A percentile compares a stretch with the other conserved stretches of the same genome.
phyloP scores from a whole-genome alignment of 345 rosid species.

The Geranium rotundifolium region DNA sequence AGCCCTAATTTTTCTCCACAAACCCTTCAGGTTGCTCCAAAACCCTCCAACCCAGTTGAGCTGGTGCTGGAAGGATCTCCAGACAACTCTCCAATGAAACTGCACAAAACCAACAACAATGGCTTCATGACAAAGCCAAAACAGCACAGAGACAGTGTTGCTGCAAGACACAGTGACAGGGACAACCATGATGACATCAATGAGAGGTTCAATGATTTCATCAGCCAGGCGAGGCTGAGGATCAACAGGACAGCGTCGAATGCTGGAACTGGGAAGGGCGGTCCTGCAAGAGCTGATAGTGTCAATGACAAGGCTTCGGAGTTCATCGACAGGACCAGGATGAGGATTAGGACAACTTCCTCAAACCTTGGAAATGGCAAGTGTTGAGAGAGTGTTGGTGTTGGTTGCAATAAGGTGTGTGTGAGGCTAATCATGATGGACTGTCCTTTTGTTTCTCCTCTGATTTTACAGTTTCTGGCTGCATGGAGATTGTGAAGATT shows the following conservation, averaged over 20 bases:
- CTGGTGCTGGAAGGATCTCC: background rate
- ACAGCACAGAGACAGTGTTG: background rate
- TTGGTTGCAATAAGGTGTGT: background rate
- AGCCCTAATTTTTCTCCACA: background rate
- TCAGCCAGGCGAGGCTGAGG: background rate
- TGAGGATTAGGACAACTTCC: conserved; percentile 16
- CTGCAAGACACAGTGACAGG: background rate
- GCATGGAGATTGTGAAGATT: background rate
- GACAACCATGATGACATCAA: background rate
- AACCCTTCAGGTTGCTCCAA: background rate
- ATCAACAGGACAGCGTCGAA: background rate
- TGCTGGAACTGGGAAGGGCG: conserved; percentile 9
- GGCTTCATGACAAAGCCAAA: background rate
- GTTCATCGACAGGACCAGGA: conserved; percentile 19
- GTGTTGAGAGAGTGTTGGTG: background rate
- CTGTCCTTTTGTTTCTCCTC: too few species aligned
- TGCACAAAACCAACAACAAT: background rate
- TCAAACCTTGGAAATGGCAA: background rate
- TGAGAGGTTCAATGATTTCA: background rate
- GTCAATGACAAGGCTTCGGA: conserved; percentile 14
- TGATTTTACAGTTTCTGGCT: background rate
- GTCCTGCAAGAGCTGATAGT: background rate
- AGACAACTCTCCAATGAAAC: background rate
- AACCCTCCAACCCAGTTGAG: background rate
- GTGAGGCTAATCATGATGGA: too few species aligned